Base-by-base conservation (phyloP, 2,329 filamentous ascomycete species). In the Diplodia mutila region DNA sequence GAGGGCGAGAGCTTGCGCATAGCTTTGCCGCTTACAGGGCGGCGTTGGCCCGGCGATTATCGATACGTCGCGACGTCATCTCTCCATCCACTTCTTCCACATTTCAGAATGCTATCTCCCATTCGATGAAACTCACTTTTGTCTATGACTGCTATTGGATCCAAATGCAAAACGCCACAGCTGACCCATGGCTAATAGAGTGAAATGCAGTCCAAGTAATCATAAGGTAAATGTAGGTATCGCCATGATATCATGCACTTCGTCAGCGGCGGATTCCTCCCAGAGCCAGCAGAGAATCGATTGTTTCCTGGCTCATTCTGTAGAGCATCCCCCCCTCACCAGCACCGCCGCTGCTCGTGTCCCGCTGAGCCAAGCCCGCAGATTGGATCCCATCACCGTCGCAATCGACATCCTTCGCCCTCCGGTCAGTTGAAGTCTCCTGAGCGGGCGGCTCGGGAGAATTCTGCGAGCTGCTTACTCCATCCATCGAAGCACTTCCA, bases 31-130 rank as follows among this genome's bases (percentile, higher is more conserved):
- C n/a, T n/a, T n/a, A n/a, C n/a, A n/a, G n/a, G n/a, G n/a, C n/a
- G n/a, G n/a, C 61, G 57, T 61, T 49, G 51, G 48, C 49, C 32
- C 27, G 27, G 61, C 37, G 46, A 61, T 42, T 59, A 61, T 61
- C 57, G 57, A 61, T 61, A 61, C 27, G 37, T 6, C 18, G 18
- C 54, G 12, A 61, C 46, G 57, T 48, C 39, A 48, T 34, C 34
- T 21, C 48, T 7, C 32, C 9, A 34, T 8, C 11, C 32, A 29
- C 32, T 3, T 29, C 29, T 29, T 29, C 29, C 29, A n/a, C n/a
- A n/a, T n/a, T n/a, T n/a, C n/a, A n/a, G n/a, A n/a, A n/a, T n/a
- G 29, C 29, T 39, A 12, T 42, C 37, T 42, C 16, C 12, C 16
- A 42, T 42, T 42, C 6, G 6, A 5, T 42, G 37, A 18, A 39